These are phyloP conservation scores for Arabidopsis arenosa DNA, from an alignment of 345 rosid genomes.

Conservation along the genomic window DNA sequence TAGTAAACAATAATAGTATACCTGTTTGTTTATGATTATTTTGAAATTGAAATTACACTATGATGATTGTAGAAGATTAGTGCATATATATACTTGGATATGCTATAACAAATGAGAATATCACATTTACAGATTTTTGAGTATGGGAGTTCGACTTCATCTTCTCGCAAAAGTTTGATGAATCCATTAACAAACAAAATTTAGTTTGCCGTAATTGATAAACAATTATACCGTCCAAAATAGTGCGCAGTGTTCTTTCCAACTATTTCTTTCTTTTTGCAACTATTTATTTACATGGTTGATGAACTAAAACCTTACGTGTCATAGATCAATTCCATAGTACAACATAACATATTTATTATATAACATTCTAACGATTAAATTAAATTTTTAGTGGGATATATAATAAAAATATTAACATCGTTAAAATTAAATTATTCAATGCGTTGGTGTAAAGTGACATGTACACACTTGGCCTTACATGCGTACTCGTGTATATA, in stretches of 20 bases:
- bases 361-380: not conserved
- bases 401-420: conserved; percentile 18
- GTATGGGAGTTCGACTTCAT: too few species aligned
- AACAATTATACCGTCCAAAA: conserved; percentile 9
- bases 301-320: conserved; percentile 41
- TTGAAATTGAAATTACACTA: too few species aligned
- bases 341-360: conserved; percentile 34
- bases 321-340: conserved; percentile 30
- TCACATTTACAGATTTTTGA: too few species aligned
- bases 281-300: conserved; percentile 24
- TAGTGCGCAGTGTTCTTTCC: conserved; percentile 26
- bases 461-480: conserved; percentile 35
- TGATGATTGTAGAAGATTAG: too few species aligned
- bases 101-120: too few species aligned
- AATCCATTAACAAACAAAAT: not conserved
- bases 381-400: not conserved
- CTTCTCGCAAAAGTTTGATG: not conserved
- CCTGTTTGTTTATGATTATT: too few species aligned
- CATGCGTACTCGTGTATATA: conserved; percentile 41
- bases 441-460: conserved; percentile 49
- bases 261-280: conserved; percentile 22
- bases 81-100: too few species aligned
- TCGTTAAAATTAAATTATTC: conserved; percentile 18
- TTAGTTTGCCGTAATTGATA: conserved; percentile 10
- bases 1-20: not conserved